A percentile compares a stretch with the other conserved stretches of the same genome.
Evolutionary conservation across 495 filamentous ascomycete genomes (phyloP).

Genomic region (Recurvomyces mirabilis): DNA sequence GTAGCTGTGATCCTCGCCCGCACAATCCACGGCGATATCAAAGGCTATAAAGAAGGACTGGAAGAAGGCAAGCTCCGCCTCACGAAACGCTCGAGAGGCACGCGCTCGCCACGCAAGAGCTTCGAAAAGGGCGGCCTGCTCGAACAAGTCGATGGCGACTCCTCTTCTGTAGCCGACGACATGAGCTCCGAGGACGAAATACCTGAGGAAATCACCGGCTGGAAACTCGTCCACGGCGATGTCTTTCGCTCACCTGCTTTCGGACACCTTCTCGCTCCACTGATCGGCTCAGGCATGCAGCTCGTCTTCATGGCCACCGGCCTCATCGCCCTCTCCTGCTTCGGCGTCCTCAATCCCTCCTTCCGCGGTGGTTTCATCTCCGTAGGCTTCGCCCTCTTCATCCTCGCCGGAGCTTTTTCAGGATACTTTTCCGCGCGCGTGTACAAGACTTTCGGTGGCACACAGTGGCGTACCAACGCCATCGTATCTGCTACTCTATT

Average conservation of each 20-base stretch:
- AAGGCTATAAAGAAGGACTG: conserved; percentile 53
- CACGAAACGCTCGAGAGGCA: conserved; percentile 33
- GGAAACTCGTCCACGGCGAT: conserved; percentile 90
- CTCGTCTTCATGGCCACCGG: conserved; percentile 76
- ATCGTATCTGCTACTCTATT: conserved; percentile 75
- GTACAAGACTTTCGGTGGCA: conserved; percentile 77
- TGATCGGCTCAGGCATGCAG: conserved; percentile 84
- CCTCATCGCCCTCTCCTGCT: conserved; percentile 63
- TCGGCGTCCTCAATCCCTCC: conserved; percentile 80
- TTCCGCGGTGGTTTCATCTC: conserved; percentile 88
- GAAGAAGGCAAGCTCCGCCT: conserved; percentile 57
- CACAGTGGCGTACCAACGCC: conserved; percentile 69
- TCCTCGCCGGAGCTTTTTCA: conserved; percentile 80
- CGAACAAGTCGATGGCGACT: conserved; percentile 51
- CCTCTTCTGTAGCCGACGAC: conserved; percentile 45
- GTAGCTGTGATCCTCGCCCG: conserved; percentile 78
- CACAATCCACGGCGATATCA: conserved; percentile 74
- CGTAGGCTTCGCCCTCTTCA: conserved; percentile 74
- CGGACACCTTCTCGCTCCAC: conserved; percentile 68
- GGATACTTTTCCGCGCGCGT: conserved; percentile 85
- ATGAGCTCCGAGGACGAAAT: conserved; percentile 65
- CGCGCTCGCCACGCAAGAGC: conserved; percentile 38
- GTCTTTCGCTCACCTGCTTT: conserved; percentile 74
- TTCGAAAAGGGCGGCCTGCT: conserved; percentile 54
- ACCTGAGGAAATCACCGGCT: conserved; percentile 72